Evolutionary conservation across 805 yeast genomes (phyloP).

Genomic region (Candida manassasensis): DNA sequence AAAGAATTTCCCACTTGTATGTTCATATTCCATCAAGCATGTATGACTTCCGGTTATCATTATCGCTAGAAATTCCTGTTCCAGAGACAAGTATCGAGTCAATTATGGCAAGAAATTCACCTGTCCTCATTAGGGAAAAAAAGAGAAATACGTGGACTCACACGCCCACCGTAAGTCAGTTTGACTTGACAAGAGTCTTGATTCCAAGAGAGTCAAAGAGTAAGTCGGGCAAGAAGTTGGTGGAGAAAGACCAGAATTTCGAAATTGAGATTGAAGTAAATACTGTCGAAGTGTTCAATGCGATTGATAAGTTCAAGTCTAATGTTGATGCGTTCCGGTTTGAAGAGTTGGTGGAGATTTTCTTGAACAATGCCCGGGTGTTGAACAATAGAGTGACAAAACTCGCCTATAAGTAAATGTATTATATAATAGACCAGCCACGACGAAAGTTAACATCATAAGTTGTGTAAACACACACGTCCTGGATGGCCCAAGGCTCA

Average conservation of each 20-base stretch:
- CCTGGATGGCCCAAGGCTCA: too few species aligned
- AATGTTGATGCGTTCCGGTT: conserved; percentile 36
- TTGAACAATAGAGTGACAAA: conserved; percentile 41
- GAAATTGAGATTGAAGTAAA: conserved; percentile 42
- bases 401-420: conserved; percentile 19
- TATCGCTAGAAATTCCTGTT: conserved; percentile 74
- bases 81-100: conserved; percentile 53
- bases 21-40: conserved; percentile 71
- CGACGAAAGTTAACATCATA: too few species aligned
- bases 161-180: conserved; percentile 64
- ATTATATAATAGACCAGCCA: neutral
- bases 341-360: conserved; percentile 43
- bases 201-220: conserved; percentile 33
- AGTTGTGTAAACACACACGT: too few species aligned
- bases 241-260: conserved; percentile 30
- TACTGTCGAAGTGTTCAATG: conserved; percentile 33
- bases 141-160: conserved; percentile 71
- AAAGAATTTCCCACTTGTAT: conserved; percentile 66
- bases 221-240: conserved; percentile 32
- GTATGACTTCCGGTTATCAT: conserved; percentile 71
- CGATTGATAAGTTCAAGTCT: conserved; percentile 36
- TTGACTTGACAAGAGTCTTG: conserved; percentile 65
- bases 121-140: conserved; percentile 60
- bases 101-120: conserved; percentile 45
- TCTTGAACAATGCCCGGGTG: conserved; percentile 40